A percentile compares a stretch with the other conserved stretches of the same genome.
Evolutionary conservation across 176 grass and related monocot species (phyloP).

Genomic region (Areca catechu): DNA sequence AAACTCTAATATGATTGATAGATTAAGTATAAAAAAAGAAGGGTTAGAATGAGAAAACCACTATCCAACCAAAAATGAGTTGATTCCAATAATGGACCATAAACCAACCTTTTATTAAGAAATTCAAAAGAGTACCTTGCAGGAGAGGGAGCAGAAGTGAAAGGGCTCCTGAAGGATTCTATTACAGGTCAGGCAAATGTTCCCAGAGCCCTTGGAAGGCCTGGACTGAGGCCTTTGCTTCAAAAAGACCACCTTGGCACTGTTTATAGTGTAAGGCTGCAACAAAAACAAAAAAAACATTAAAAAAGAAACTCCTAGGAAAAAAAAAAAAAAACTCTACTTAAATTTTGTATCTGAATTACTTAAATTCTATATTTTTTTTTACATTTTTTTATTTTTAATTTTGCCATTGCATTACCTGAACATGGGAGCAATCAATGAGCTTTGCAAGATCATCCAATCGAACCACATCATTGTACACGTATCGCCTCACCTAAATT

Average conservation of each 20-base stretch:
- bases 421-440: conserved; percentile 86
- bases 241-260: conserved; percentile 90
- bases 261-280: conserved; percentile 97
- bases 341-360: neutral
- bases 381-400: too few relatives aligned
- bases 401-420: conserved; percentile 40
- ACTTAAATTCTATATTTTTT: neutral
- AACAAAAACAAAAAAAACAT: neutral
- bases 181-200: conserved; percentile 87
- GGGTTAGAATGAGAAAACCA: too few relatives aligned
- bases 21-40: too few relatives aligned
- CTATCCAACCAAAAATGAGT: too few relatives aligned
- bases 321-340: neutral
- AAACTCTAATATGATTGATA: too few relatives aligned
- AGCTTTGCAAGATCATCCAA: conserved; percentile 87
- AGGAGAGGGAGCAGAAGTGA: conserved; percentile 95
- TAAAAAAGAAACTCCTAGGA: neutral
- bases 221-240: conserved; percentile 89
- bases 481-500: conserved; percentile 70
- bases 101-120: too few relatives aligned
- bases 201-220: conserved; percentile 93
- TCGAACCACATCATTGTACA: conserved; percentile 90
- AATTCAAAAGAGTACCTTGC: conserved; percentile 51
- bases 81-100: too few relatives aligned
- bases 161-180: conserved; percentile 98